Conservation (phyloP, 2,329 filamentous ascomycete genomes). For the Fusarium anthophilum region DNA sequence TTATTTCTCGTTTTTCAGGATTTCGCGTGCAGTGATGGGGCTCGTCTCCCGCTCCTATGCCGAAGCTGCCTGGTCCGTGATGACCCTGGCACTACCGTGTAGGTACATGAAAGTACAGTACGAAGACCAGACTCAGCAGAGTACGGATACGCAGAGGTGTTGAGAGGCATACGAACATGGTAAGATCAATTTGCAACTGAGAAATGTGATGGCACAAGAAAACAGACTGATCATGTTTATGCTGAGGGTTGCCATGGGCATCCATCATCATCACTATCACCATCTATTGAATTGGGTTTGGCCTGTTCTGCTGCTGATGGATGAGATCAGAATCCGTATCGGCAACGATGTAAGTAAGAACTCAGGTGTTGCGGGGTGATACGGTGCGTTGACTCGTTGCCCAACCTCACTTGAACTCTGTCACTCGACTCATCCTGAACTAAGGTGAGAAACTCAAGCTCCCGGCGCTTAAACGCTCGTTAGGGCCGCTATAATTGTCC, state of each 20-base stretch:
- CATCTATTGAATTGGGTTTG: neutral
- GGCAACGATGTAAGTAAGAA: neutral
- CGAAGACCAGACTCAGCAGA: slow-evolving; percentile 1
- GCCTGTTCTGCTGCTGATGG: slow-evolving; percentile 3
- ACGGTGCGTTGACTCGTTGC: slow-evolving; percentile 12
- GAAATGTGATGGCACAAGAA: slow-evolving; percentile 18
- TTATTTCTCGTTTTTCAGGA: slow-evolving; percentile 5
- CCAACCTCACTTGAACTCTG: slow-evolving; percentile 10
- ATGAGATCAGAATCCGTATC: slow-evolving; percentile 12
- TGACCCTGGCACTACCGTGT: slow-evolving; percentile 23
- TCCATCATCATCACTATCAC: slow-evolving; percentile 26
- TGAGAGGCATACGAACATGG: neutral
- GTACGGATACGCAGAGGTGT: slow-evolving; percentile 12
- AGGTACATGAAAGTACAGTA: neutral
- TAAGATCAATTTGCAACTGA: neutral
- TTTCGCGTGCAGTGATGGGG: slow-evolving; percentile 30
- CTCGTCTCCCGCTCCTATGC: slow-evolving; percentile 21
- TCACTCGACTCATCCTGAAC: neutral
- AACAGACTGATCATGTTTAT: slow-evolving; percentile 15
- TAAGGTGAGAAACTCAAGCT: slow-evolving; percentile 36
- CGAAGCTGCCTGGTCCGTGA: slow-evolving; percentile 32
- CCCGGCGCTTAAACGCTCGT: slow-evolving; percentile 43
- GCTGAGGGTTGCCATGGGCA: slow-evolving; percentile 25
- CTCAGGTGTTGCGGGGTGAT: neutral
- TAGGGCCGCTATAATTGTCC: slow-evolving; percentile 45